Evolutionary conservation across 140 eudicot species (phyloP), one percentile per base, ranked within the genome.

Genomic region (Flaveria floridana): DNA sequence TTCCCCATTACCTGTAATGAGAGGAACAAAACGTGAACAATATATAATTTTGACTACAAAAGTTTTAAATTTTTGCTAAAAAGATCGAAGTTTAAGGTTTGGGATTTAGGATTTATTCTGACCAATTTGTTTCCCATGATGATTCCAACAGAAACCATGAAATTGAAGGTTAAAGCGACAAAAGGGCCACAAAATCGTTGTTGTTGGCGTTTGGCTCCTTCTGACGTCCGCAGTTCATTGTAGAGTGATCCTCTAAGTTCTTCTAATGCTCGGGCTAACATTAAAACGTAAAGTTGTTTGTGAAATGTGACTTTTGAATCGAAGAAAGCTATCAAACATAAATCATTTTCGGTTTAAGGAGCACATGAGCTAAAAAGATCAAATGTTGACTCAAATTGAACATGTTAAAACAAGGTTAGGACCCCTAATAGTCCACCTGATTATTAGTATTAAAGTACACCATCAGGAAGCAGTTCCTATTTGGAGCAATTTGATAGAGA

Each of bases 191-290:
- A 90, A 61, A 80, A 42, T 52, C 97, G 81, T 78, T 90, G 97
- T 51, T 90, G 97, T 50, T 86, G 92, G 8, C 91, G 86, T 72
- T 84, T 90, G 55, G 97, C 97, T 44, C 95, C 93, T 81, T 88
- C 95, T 65, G 90, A 80, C 23, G 95, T 88, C 41, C 87, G 81
- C 39, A 88, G 82, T 47, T 88, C 97, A 56, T 81, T 86, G 70
- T 88, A 90, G 48, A 90, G 84, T 55, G 88, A 67, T 30, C 89
- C 86, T 86, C 92, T 81, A 71, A 86, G 78, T 66, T 90, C 97
- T 81, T 90, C 97, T 81, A 90, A 34, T 8, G 87, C 85, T 46
- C 91, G 83, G 11, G 82, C 95, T 87, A 70, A 65, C 46, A 74
- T 47, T 46, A 16, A 20, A 68, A 74, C 72, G 28, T 15, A 26